phyloP scores from a whole-genome alignment of 2,329 filamentous ascomycete genomes.

The Capronia coronata region DNA sequence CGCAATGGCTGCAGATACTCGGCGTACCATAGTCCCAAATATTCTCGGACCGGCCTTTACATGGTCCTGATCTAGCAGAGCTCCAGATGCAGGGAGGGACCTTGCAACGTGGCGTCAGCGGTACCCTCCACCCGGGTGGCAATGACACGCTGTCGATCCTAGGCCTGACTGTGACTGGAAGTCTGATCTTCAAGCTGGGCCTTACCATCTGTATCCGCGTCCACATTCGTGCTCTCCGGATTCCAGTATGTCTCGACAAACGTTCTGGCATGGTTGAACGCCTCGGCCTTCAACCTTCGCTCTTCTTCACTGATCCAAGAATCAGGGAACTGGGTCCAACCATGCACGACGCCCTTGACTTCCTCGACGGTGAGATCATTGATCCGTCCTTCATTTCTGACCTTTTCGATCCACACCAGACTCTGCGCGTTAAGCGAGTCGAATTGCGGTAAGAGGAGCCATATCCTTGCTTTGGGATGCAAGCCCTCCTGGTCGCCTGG shows the following conservation, averaged over 20 bases:
- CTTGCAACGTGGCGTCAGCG: too few species aligned
- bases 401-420: slow-evolving; percentile 25
- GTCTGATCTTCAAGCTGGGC: background rate
- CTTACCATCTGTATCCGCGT: too few species aligned
- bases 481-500: slow-evolving; percentile 13
- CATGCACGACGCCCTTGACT: slow-evolving; percentile 25
- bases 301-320: slow-evolving; percentile 23
- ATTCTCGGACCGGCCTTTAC: too few species aligned
- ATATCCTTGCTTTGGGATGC: slow-evolving; percentile 25
- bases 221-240: too few species aligned
- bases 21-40: too few species aligned
- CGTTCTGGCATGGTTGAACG: slow-evolving; percentile 14
- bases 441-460: slow-evolving; percentile 26
- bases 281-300: slow-evolving; percentile 13
- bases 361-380: slow-evolving; percentile 22
- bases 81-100: too few species aligned
- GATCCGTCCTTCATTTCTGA: slow-evolving; percentile 20
- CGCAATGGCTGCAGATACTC: too few species aligned
- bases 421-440: slow-evolving; percentile 25
- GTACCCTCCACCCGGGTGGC: too few species aligned
- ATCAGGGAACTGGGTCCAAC: slow-evolving; percentile 29
- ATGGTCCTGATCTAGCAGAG: too few species aligned
- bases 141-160: too few species aligned
- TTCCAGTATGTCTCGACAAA: slow-evolving; percentile 17
- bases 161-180: background rate